Conservation (phyloP, 108 stramenopile genomes). For the Fragilariopsis cylindrus region DNA sequence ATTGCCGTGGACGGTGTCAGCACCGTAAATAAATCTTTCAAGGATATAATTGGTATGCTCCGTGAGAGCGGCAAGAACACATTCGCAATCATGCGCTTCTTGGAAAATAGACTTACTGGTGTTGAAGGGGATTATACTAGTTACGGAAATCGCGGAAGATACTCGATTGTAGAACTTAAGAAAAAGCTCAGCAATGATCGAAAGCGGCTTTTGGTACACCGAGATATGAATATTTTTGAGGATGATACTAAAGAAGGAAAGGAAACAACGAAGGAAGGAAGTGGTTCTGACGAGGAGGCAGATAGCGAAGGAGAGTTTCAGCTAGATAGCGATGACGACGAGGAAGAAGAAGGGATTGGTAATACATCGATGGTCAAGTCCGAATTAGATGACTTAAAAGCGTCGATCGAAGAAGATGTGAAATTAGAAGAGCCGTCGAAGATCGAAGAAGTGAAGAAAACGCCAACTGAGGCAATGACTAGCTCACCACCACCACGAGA, state of each 20-base stretch:
- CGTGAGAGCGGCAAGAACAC: slow-evolving; percentile 61
- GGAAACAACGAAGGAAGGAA: slow-evolving; percentile 42
- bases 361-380: background rate
- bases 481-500: slow-evolving; percentile 5
- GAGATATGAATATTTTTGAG: slow-evolving; percentile 33
- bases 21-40: slow-evolving; percentile 77
- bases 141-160: slow-evolving; percentile 65
- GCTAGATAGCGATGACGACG: slow-evolving; percentile 81
- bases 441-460: slow-evolving; percentile 5
- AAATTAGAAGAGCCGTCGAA: slow-evolving; percentile 2
- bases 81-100: slow-evolving; percentile 78
- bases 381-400: slow-evolving; percentile 7
- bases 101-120: slow-evolving; percentile 39
- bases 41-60: slow-evolving; percentile 73
- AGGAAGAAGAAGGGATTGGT: slow-evolving; percentile 15
- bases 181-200: slow-evolving; percentile 66
- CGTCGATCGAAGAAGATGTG: slow-evolving; percentile 7
- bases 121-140: slow-evolving; percentile 66
- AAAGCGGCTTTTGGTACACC: slow-evolving; percentile 64
- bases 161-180: slow-evolving; percentile 51
- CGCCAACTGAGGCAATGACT: background rate
- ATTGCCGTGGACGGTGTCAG: slow-evolving; percentile 82
- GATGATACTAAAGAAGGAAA: slow-evolving; percentile 34
- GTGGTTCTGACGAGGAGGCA: slow-evolving; percentile 57
- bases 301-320: slow-evolving; percentile 68